These are phyloP conservation scores for Komagataella kurtzmanii DNA, from an alignment of 805 yeast species.

Conservation along the genomic window DNA sequence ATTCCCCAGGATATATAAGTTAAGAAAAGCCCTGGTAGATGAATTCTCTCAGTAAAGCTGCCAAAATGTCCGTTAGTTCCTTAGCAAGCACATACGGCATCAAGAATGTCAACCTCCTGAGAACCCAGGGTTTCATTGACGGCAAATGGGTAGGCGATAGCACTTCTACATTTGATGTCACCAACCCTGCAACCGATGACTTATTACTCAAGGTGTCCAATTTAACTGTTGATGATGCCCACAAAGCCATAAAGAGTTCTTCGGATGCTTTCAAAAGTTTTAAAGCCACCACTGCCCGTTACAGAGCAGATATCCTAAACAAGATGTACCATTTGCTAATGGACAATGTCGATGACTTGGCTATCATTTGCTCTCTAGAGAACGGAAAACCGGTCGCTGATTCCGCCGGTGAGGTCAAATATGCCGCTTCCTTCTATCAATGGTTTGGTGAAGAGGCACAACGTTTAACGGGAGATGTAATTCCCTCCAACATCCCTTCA, in stretches of 20 bases:
- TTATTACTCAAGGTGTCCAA: constrained; percentile 44
- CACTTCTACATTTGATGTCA: constrained; percentile 42
- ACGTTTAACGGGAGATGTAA: constrained; percentile 50
- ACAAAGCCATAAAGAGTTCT: constrained; percentile 44
- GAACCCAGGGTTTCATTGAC: constrained; percentile 50
- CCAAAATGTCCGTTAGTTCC: constrained; percentile 5
- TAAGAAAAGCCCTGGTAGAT: not conserved
- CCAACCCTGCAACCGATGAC: constrained; percentile 60
- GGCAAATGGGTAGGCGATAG: constrained; percentile 53
- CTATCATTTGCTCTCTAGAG: constrained; percentile 48
- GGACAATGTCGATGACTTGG: constrained; percentile 52
- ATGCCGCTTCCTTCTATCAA: constrained; percentile 68
- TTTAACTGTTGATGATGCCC: constrained; percentile 30
- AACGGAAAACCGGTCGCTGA: constrained; percentile 67
- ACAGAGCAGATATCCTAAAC: constrained; percentile 37
- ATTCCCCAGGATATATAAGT: not conserved
- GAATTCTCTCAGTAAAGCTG: not conserved
- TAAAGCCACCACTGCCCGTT: constrained; percentile 39
- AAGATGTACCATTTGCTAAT: constrained; percentile 39
- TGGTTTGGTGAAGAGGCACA: constrained; percentile 87
- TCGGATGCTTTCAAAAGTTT: constrained; percentile 35
- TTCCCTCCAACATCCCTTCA: constrained; percentile 35
- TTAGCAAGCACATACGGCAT: constrained; percentile 18
- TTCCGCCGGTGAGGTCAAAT: constrained; percentile 55
- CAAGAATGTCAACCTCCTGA: constrained; percentile 36